Evolutionary conservation across 805 yeast species (phyloP), one percentile per base, ranked within the genome.

Genomic region (Ogataea philodendri): DNA sequence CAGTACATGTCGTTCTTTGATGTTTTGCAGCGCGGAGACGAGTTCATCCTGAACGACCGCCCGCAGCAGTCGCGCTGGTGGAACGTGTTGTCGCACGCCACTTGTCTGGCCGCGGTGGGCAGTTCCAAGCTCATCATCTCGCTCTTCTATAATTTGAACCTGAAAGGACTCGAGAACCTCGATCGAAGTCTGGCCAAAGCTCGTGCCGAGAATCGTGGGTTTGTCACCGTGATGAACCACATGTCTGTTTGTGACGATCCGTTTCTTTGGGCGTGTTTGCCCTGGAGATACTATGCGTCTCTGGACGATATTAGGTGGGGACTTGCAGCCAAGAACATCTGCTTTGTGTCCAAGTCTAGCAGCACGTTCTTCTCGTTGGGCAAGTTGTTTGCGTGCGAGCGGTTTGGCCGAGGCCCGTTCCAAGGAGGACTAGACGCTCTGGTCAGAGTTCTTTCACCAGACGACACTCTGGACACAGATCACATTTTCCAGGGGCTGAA

Each of bases 231-330:
- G 10, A 86, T 87, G 95, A 89, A 89, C 58, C 96, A 88, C 54
- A 84, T 86, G 93, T 81, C 89, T 3, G 84, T 74, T 20, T 84
- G 87, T 15, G 98, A 90, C 57, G 98, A 90, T 54, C 98, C 98
- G 0, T 70, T 84, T 22, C 64, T 86, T 27, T 90, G 94, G 85
- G 95, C 94, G 0, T 74, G 83, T 22, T 66, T 89, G 39, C 96
- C 97, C 0, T 71, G 80, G 74, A 68, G 76, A 23, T 75, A 74
- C 48, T 83, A 76, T 48, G 59, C 65, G 9, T 74, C 77, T 37
- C 63, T 84, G 11, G 83, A 78, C 44, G 72, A 75, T 35, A 76
- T 87, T 35, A 70, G 98, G 52, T 90, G 97, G 97, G 89, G 96
- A 5, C 67, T 93, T 37, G 98, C 95, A 0, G 98, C 98, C 8